Evolutionary conservation across 805 yeast species (phyloP).

Genomic region (Blastobotrys chiropterorum): DNA sequence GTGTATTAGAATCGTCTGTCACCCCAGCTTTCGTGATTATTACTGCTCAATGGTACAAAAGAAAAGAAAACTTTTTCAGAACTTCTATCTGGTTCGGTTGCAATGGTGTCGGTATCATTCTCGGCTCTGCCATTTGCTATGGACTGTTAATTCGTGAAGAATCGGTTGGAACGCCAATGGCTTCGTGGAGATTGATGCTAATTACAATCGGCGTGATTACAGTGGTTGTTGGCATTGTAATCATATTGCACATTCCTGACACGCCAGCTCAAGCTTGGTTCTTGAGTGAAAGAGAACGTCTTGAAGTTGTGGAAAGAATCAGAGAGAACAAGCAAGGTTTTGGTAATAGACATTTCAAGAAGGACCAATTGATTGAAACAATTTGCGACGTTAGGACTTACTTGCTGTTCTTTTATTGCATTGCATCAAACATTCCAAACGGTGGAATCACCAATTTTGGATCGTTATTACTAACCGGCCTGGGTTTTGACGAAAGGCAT

Average conservation of each 20-base stretch:
- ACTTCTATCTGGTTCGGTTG: constrained; percentile 38
- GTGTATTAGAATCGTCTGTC: constrained; percentile 47
- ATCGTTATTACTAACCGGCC: constrained; percentile 31
- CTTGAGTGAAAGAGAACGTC: constrained; percentile 40
- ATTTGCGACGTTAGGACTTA: constrained; percentile 45
- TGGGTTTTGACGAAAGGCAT: constrained; percentile 9
- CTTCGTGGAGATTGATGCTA: constrained; percentile 49
- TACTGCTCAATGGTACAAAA: constrained; percentile 54
- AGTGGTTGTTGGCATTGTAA: constrained; percentile 30
- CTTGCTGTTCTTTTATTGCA: constrained; percentile 38
- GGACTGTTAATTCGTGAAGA: constrained; percentile 27
- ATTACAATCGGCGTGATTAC: constrained; percentile 54
- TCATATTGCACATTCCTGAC: constrained; percentile 40
- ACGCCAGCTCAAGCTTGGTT: constrained; percentile 45
- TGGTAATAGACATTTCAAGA: constrained; percentile 49
- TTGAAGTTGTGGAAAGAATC: constrained; percentile 46
- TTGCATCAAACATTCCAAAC: constrained; percentile 40
- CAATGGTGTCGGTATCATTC: constrained; percentile 39
- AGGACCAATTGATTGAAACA: constrained; percentile 47
- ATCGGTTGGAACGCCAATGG: constrained; percentile 30
- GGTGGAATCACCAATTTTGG: constrained; percentile 50
- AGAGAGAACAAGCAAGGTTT: constrained; percentile 51
- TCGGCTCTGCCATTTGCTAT: constrained; percentile 46
- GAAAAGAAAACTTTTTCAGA: constrained; percentile 40
- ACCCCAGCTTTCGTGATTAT: constrained; percentile 54